A percentile compares a stretch with the other conserved stretches of the same genome.
Evolutionary conservation across 2,329 filamentous ascomycete species (phyloP).

Genomic region (Escovopsis weberi): DNA sequence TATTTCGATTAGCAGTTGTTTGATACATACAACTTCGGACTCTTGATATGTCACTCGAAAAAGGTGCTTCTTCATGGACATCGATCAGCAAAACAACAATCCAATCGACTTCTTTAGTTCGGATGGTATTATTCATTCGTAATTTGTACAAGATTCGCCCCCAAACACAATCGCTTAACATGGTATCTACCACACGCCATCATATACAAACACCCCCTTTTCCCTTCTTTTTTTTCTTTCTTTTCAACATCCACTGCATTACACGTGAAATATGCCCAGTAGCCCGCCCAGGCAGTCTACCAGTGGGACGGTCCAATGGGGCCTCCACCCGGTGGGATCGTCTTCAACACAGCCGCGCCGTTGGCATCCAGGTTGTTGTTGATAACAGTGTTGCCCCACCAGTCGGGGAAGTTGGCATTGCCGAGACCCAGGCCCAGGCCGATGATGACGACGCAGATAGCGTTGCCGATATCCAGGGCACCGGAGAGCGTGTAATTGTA

Average conservation of each 20-base stretch:
- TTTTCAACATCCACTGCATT: not conserved
- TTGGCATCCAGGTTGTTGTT: constrained; percentile 18
- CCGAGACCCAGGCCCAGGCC: constrained; percentile 32
- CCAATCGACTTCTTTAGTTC: too few relatives aligned
- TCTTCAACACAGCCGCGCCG: constrained; percentile 10
- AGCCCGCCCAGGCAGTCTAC: not conserved
- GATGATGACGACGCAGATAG: constrained; percentile 40
- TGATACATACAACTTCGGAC: too few relatives aligned
- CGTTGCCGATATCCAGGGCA: constrained; percentile 43
- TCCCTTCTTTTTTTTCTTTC: too few relatives aligned
- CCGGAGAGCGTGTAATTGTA: constrained; percentile 48
- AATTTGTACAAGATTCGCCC: too few relatives aligned
- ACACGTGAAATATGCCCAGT: too few relatives aligned
- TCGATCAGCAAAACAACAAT: too few relatives aligned
- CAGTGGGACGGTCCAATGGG: constrained; percentile 3
- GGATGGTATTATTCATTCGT: too few relatives aligned
- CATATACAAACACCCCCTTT: not conserved
- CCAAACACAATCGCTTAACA: too few relatives aligned
- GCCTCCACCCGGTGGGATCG: not conserved
- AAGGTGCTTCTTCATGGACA: too few relatives aligned
- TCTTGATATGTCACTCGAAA: too few relatives aligned
- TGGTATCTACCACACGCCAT: not conserved
- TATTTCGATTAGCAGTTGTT: too few relatives aligned
- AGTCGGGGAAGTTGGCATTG: constrained; percentile 27
- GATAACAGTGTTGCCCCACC: constrained; percentile 28